phyloP scores from a whole-genome alignment of 148 eudicot genomes.

The Talinum fruticosum region DNA sequence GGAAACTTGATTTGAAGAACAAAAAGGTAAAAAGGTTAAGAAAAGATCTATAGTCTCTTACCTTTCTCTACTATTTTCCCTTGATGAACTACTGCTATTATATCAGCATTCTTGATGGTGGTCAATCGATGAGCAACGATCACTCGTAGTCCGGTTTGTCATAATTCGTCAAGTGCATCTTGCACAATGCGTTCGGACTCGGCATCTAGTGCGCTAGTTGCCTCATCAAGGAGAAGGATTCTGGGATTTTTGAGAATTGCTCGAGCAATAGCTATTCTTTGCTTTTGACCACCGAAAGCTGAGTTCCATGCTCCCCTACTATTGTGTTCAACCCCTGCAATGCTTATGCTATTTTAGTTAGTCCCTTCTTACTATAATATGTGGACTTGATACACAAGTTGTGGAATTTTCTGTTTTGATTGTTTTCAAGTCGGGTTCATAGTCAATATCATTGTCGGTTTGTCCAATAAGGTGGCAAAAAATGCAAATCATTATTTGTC shows the following conservation, averaged over 20 bases:
- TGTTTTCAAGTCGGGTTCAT: too few relatives aligned
- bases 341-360: not conserved
- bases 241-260: slow-evolving; percentile 72
- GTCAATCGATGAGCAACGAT: slow-evolving; percentile 89
- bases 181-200: slow-evolving; percentile 84
- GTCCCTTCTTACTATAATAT: not conserved
- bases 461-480: not conserved
- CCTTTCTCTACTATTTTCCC: slow-evolving; percentile 83
- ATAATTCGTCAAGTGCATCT: slow-evolving; percentile 73
- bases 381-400: not conserved
- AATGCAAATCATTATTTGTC: too few relatives aligned
- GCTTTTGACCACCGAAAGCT: slow-evolving; percentile 95
- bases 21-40: not conserved
- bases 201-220: slow-evolving; percentile 86
- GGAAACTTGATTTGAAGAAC: not conserved
- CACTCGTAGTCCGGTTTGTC: slow-evolving; percentile 63
- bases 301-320: slow-evolving; percentile 88
- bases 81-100: slow-evolving; percentile 69
- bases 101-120: slow-evolving; percentile 68
- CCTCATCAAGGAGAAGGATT: slow-evolving; percentile 86
- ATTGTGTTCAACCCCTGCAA: slow-evolving; percentile 68
- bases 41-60: slow-evolving; percentile 9
- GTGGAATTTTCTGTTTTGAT: not conserved
- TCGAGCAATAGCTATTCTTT: slow-evolving; percentile 82
- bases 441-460: too few relatives aligned